Base-by-base conservation (phyloP, 495 filamentous ascomycete genomes). In the Podospora australis region DNA sequence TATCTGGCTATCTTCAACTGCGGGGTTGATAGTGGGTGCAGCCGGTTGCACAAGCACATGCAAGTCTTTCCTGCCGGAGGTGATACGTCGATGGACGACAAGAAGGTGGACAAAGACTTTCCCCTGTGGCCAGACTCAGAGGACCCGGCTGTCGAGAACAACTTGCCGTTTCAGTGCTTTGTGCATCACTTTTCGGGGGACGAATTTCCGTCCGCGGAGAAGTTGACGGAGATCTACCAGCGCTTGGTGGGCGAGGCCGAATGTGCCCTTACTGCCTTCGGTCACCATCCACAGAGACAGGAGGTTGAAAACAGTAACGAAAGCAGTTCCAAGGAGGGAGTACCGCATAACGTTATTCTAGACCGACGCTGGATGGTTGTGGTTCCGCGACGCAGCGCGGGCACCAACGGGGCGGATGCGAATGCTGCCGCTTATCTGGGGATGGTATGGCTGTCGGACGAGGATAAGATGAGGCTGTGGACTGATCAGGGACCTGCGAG, bases 11-110 rank as follows among this genome's bases (percentile, higher is more conserved):
- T 71, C 28, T 73, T 62, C 48, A 73, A 71, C 50, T 68, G 69
- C 39, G 60, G 63, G 5, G 46, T 58, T 16, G 38, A 43, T n/a
- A 58, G 62, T 30, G 70, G 70, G 16, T 65, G 66, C 21, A 71
- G 69, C 49, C 44, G 70, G 17, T 49, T 64, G 48, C 70, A 73
- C 56, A 73, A 73, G 54, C 70, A 73, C 56, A 46, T 71, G 49
- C 70, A 73, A 23, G 39, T 73, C 16, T 41, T 73, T 32, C 64
- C 67, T 1, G 57, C 49, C 4, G 52, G 52, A 0, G 32, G 19
- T 4, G 44, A 39, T 11, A 16, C 21, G 8, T n/a, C n/a, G n/a
- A n/a, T n/a, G n/a, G n/a, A n/a, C n/a, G n/a, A n/a, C n/a, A n/a
- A n/a, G n/a, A n/a, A n/a, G n/a, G n/a, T n/a, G n/a, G n/a, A n/a